Conservation (phyloP, 139 green algal species). For the Tetradesmus lagerheimii region DNA sequence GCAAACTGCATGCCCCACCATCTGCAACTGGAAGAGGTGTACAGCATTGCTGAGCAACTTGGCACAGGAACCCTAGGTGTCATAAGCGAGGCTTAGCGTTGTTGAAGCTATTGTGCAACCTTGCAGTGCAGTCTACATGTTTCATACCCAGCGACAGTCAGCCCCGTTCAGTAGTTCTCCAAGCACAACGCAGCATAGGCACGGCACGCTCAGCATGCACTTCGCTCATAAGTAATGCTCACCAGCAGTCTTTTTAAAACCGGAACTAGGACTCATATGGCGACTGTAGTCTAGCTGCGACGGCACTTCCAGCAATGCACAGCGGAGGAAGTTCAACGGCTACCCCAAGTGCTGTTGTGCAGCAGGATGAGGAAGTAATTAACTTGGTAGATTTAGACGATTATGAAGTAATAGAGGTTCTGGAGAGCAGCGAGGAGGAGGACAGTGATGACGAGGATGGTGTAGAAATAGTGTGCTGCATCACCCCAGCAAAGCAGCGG, state of each 20-base stretch:
- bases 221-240: no score
- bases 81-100: no score
- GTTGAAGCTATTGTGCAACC: neutral
- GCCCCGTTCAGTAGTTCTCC: neutral
- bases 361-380: neutral
- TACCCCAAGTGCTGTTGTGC: neutral
- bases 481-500: neutral
- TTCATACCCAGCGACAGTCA: neutral
- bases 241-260: no score
- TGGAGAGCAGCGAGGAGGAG: neutral
- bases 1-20: no score
- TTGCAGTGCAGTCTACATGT: neutral
- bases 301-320: no score
- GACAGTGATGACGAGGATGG: conserved; percentile 10
- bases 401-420: neutral
- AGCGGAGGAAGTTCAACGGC: neutral
- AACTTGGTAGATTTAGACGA: neutral
- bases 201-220: neutral
- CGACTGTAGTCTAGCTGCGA: no score
- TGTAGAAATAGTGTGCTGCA: conserved; percentile 12
- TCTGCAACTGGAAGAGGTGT: no score
- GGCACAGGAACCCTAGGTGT: no score
- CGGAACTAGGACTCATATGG: no score
- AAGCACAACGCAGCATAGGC: neutral
- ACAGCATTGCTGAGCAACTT: no score